phyloP scores from a whole-genome alignment of 2,329 filamentous ascomycete species.

The Aureobasidium melanogenum region DNA sequence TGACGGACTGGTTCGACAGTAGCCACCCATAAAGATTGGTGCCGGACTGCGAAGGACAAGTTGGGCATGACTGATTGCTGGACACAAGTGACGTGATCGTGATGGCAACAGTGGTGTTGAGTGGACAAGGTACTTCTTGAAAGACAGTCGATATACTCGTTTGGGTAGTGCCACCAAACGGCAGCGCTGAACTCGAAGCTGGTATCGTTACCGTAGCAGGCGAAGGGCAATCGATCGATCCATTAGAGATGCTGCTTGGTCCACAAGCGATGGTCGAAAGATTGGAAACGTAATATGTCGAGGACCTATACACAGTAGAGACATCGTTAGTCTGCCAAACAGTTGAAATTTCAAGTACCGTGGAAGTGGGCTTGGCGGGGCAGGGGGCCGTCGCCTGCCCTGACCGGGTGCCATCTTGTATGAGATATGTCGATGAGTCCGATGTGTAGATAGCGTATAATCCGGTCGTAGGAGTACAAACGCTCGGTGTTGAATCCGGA shows the following conservation, averaged over 20 bases:
- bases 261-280: slow-evolving; percentile 3
- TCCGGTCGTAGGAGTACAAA: not conserved
- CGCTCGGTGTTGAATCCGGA: not conserved
- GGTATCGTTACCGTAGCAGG: not conserved
- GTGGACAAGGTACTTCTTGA: not conserved
- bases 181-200: not conserved
- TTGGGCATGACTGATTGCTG: not conserved
- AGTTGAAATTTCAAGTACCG: slow-evolving; percentile 4
- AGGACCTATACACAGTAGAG: slow-evolving; percentile 9
- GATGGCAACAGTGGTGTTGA: not conserved
- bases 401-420: not conserved
- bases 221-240: not conserved
- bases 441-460: slow-evolving; percentile 6
- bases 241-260: not conserved
- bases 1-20: not conserved
- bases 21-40: not conserved
- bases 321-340: slow-evolving; percentile 6
- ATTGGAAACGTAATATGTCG: slow-evolving; percentile 7
- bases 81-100: not conserved
- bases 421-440: slow-evolving; percentile 1
- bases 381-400: not conserved
- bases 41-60: not conserved
- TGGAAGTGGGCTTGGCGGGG: not conserved
- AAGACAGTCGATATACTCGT: not conserved
- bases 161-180: not conserved